Base-by-base conservation (phyloP, 257 asterid species). In the Solanum tarapatanum region DNA sequence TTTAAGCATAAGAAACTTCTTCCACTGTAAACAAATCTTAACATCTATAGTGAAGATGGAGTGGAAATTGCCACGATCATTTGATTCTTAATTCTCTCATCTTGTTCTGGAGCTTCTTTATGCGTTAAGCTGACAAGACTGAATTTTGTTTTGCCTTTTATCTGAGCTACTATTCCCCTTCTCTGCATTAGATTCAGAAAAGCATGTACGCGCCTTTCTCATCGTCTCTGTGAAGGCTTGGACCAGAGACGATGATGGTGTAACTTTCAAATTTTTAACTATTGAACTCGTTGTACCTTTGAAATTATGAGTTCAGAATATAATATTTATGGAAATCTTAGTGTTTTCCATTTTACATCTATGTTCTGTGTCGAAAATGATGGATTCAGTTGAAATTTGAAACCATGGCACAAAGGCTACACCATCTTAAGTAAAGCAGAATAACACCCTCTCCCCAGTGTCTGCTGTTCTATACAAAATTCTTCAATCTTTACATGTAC, bases 1-100 rank as follows among this genome's bases (percentile, higher is more conserved):
- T 94, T 97, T 84, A 93, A 90, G 94, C 96, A 92, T 91, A 96
- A 95, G 93, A 97, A 97, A 89, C 94, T 96, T 48, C 82, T 95
- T 28, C 95, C 98, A 21, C 84, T 95, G 93, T 96, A 90, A 84
- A 69, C 30, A 82, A 45, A 35, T 86, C 82, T 41, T 48, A 26
- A 48, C 85, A 48, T 30, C 39, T 48, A 8, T 24, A 45, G 4
- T 28, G 39, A 80, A 80, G 41, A 33, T 45, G 41, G 85, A 28
- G 21, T 14, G 69, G 41, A 45, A 45, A 80, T 79, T 7, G 19
- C 41, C 84, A 45, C 41, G 19, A 17, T 48, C 69, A 82, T 28
- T 48, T 48, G 68, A 82, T 48, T 82, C 28, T 82, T 82, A 43
- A 30, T 28, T 48, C 3, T 19, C 43, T 82, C 85, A 5, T 82